Conservation (phyloP, 2,329 filamentous ascomycete species). For the Cercospora canescens region DNA sequence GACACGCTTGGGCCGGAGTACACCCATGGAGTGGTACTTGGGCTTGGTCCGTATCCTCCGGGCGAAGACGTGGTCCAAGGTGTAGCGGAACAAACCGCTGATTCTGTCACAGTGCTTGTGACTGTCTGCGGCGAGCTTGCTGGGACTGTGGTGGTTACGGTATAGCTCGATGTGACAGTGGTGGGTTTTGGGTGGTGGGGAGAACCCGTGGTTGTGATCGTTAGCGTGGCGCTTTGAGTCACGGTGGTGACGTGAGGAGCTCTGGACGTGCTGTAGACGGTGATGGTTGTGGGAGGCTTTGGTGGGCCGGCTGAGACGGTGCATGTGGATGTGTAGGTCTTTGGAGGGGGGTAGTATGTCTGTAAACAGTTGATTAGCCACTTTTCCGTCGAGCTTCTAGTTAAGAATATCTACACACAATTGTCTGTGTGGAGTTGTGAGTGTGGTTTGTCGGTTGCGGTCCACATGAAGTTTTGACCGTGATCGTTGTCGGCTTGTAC, state of each 20-base stretch:
- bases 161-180: not conserved
- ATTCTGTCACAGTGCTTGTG: not conserved
- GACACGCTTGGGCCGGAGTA: too few species aligned
- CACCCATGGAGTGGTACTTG: not conserved
- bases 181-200: not conserved
- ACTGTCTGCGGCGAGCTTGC: not conserved
- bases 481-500: constrained; percentile 8
- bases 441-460: not conserved
- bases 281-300: not conserved
- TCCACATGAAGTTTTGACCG: not conserved
- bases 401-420: not conserved
- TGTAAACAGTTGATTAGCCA: not conserved
- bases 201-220: not conserved
- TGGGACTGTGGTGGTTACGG: not conserved
- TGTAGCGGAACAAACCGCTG: not conserved
- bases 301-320: not conserved
- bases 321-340: not conserved
- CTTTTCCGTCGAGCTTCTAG: not conserved
- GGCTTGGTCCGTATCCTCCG: not conserved
- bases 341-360: not conserved
- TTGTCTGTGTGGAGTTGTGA: not conserved
- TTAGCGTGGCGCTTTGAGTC: not conserved
- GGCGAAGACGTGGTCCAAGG: not conserved
- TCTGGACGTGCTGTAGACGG: not conserved
- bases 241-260: not conserved